A percentile compares a stretch with the other conserved stretches of the same genome.
These are phyloP conservation scores for Plasmodium chabaudi DNA, from an alignment of 169 alveolate genomes.

Conservation along the genomic window DNA sequence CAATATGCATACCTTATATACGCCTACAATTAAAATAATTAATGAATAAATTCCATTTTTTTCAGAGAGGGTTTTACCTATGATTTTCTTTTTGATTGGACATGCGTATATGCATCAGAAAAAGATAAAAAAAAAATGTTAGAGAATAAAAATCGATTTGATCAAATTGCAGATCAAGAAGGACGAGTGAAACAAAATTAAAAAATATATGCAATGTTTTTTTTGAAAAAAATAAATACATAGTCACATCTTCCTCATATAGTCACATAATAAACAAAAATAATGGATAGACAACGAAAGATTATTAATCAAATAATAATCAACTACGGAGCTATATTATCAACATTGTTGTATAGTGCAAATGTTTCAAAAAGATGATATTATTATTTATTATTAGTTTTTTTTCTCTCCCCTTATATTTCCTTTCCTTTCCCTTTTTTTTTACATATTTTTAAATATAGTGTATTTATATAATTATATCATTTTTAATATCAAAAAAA, in stretches of 20 bases:
- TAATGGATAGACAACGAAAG: no score
- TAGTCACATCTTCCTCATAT: neutral
- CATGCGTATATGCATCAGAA: slow-evolving; percentile 89
- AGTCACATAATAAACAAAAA: no score
- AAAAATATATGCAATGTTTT: slow-evolving; percentile 1
- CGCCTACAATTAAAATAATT: no score
- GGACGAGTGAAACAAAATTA: slow-evolving; percentile 77
- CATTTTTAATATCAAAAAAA: slow-evolving; percentile 16
- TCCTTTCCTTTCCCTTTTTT: slow-evolving; percentile 1
- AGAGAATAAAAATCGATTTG: slow-evolving; percentile 77
- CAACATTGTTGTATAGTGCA: slow-evolving; percentile 11
- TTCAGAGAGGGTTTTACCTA: slow-evolving; percentile 93
- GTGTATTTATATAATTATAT: neutral
- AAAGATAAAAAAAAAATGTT: slow-evolving; percentile 76
- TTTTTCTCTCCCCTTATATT: slow-evolving; percentile 4
- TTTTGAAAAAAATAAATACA: slow-evolving; percentile 14
- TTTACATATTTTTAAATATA: slow-evolving; percentile 22
- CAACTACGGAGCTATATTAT: slow-evolving; percentile 16
- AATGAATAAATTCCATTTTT: neutral
- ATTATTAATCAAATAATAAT: neutral
- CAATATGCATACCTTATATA: no score
- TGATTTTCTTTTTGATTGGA: slow-evolving; percentile 97
- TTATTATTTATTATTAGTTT: neutral
- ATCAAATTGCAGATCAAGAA: slow-evolving; percentile 77
- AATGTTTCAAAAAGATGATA: slow-evolving; percentile 8